Evolutionary conservation across 805 yeast genomes (phyloP).

Genomic region (Starmerella etchellsii): DNA sequence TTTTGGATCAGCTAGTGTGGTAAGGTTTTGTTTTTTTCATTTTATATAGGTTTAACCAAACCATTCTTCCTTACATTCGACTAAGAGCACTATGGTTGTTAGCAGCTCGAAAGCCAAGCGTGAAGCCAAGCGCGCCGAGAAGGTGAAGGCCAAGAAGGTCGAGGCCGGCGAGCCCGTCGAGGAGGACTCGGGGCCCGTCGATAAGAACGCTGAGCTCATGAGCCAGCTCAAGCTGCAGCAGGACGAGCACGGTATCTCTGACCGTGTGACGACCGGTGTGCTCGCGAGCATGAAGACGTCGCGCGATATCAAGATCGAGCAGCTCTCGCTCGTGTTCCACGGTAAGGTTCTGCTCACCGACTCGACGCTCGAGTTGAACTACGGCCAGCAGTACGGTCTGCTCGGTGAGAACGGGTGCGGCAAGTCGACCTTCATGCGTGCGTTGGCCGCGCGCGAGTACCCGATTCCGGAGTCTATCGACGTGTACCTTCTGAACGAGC

Average conservation of each 20-base stretch:
- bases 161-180: slow-evolving; percentile 37
- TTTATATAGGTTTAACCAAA: too few relatives aligned
- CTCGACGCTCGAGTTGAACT: slow-evolving; percentile 81
- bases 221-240: slow-evolving; percentile 82
- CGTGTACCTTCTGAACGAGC: slow-evolving; percentile 87
- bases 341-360: slow-evolving; percentile 95
- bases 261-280: slow-evolving; percentile 97
- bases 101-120: slow-evolving; percentile 96
- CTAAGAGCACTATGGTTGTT: slow-evolving; percentile 21
- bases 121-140: slow-evolving; percentile 90
- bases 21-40: too few relatives aligned
- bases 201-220: slow-evolving; percentile 46
- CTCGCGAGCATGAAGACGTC: slow-evolving; percentile 78
- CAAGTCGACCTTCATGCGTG: slow-evolving; percentile 86
- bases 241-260: slow-evolving; percentile 88
- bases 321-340: slow-evolving; percentile 87
- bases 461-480: slow-evolving; percentile 90
- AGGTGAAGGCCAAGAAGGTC: slow-evolving; percentile 55
- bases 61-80: too few relatives aligned
- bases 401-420: slow-evolving; percentile 99
- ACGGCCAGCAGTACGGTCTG: slow-evolving; percentile 94
- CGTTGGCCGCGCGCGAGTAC: slow-evolving; percentile 90
- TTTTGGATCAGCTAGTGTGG: background rate
- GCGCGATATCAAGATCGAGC: slow-evolving; percentile 82
- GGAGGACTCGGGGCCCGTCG: slow-evolving; percentile 26